A percentile compares a stretch with the other conserved stretches of the same genome.
phyloP scores from a whole-genome alignment of 1,284 basidiomycete genomes.

The Butyriboletus regius region DNA sequence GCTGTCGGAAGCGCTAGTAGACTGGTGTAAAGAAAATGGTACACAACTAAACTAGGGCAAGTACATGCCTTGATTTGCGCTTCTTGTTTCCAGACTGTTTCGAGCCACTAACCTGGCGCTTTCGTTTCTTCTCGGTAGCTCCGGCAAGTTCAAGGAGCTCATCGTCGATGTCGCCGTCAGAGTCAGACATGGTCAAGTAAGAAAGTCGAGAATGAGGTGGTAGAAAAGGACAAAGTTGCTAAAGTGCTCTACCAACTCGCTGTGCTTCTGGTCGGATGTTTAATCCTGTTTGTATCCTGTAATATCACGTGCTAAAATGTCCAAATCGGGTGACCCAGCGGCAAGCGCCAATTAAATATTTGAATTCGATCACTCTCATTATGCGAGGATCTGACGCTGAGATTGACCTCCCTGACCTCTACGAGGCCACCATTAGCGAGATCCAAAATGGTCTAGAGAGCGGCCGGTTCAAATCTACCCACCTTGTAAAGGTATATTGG shows the following conservation, averaged over 20 bases:
- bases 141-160: constrained; percentile 64
- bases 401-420: constrained; percentile 23
- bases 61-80: constrained; percentile 45
- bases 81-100: constrained; percentile 38
- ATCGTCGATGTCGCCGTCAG: constrained; percentile 60
- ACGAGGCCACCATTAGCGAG: constrained; percentile 28
- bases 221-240: constrained; percentile 1
- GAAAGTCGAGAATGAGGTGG: not conserved
- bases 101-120: constrained; percentile 35
- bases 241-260: not conserved
- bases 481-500: constrained; percentile 21
- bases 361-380: not conserved
- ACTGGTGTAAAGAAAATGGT: constrained; percentile 5
- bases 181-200: constrained; percentile 53
- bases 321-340: constrained; percentile 4
- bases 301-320: constrained; percentile 9
- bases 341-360: not conserved
- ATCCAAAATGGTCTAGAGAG: constrained; percentile 22
- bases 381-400: constrained; percentile 5
- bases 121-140: constrained; percentile 48
- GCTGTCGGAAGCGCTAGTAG: constrained; percentile 31
- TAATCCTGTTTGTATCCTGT: constrained; percentile 19
- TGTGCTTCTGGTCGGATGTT: constrained; percentile 6
- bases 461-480: constrained; percentile 19
- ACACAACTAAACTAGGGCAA: constrained; percentile 1